phyloP scores from a whole-genome alignment of 2,329 filamentous ascomycete species.

The Diaporthe vaccinii region DNA sequence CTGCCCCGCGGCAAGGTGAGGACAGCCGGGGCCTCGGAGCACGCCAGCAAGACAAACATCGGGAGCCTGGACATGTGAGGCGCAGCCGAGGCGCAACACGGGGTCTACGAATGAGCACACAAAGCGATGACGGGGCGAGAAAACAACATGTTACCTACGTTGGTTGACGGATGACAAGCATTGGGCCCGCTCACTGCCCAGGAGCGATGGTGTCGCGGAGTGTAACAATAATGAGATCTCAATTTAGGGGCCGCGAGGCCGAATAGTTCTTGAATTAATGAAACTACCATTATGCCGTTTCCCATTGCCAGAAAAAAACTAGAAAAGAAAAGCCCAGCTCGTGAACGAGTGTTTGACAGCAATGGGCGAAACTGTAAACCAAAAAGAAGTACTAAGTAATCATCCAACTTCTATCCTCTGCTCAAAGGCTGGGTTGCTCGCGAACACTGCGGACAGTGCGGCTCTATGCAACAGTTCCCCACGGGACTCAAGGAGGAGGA shows the following conservation, averaged over 20 bases:
- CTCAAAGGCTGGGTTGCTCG: too few relatives aligned
- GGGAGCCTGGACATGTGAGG: constrained; percentile 21
- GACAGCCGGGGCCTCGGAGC: constrained; percentile 37
- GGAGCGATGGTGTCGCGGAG: not conserved
- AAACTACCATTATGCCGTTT: not conserved
- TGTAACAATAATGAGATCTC: constrained; percentile 9
- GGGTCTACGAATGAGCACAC: not conserved
- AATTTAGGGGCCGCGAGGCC: constrained; percentile 8
- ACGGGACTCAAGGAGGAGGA: too few relatives aligned
- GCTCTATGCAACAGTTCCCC: too few relatives aligned
- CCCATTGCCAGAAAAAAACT: not conserved
- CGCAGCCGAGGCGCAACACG: not conserved
- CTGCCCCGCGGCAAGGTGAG: constrained; percentile 40
- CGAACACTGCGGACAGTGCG: too few relatives aligned
- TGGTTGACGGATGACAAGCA: not conserved
- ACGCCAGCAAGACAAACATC: constrained; percentile 37
- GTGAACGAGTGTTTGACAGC: too few relatives aligned
- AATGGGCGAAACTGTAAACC: too few relatives aligned
- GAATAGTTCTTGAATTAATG: not conserved
- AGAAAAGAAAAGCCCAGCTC: not conserved
- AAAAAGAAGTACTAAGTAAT: too few relatives aligned
- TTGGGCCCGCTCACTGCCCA: not conserved
- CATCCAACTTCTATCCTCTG: too few relatives aligned
- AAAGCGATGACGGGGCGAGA: not conserved
- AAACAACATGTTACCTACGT: not conserved